Evolutionary conservation across 1,284 basidiomycete genomes (phyloP).

Genomic region (Cystobasidiaceae sp.): DNA sequence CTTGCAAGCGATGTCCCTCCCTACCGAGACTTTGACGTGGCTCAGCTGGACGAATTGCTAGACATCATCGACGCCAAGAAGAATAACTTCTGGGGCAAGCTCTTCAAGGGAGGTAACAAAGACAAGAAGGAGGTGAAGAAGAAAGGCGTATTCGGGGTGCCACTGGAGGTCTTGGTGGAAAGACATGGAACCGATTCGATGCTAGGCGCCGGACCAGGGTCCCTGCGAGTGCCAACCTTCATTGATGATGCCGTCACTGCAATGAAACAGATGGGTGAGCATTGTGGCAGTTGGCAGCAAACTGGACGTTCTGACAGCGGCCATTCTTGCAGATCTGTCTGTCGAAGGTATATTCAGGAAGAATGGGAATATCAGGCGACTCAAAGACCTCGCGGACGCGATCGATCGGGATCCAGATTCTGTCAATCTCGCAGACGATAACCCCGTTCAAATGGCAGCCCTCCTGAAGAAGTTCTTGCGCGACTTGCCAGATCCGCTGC

Average conservation of each 20-base stretch:
- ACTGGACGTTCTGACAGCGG: background rate
- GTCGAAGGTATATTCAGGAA: slow-evolving; percentile 98
- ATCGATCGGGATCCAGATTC: slow-evolving; percentile 86
- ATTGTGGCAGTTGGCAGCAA: too few species aligned
- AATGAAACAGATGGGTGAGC: slow-evolving; percentile 97
- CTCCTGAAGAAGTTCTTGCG: slow-evolving; percentile 95
- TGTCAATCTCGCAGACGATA: slow-evolving; percentile 88
- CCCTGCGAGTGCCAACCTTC: slow-evolving; percentile 87
- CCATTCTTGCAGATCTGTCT: slow-evolving; percentile 73
- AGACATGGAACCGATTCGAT: slow-evolving; percentile 89
- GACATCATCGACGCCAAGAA: slow-evolving; percentile 92
- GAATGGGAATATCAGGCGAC: slow-evolving; percentile 91
- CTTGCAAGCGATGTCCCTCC: slow-evolving; percentile 62
- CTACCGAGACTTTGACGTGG: slow-evolving; percentile 49
- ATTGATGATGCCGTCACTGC: slow-evolving; percentile 96
- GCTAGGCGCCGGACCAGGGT: slow-evolving; percentile 77
- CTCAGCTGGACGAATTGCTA: slow-evolving; percentile 81
- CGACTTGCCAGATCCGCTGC: slow-evolving; percentile 89
- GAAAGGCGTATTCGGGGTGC: slow-evolving; percentile 90
- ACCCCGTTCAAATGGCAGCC: slow-evolving; percentile 94
- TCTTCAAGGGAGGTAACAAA: slow-evolving; percentile 77
- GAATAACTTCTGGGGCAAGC: slow-evolving; percentile 91
- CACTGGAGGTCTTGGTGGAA: slow-evolving; percentile 90
- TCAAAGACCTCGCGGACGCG: slow-evolving; percentile 84
- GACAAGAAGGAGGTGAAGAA: slow-evolving; percentile 72